These are phyloP conservation scores for Fremontodendron californicum DNA, from an alignment of 345 rosid species.

Conservation along the genomic window DNA sequence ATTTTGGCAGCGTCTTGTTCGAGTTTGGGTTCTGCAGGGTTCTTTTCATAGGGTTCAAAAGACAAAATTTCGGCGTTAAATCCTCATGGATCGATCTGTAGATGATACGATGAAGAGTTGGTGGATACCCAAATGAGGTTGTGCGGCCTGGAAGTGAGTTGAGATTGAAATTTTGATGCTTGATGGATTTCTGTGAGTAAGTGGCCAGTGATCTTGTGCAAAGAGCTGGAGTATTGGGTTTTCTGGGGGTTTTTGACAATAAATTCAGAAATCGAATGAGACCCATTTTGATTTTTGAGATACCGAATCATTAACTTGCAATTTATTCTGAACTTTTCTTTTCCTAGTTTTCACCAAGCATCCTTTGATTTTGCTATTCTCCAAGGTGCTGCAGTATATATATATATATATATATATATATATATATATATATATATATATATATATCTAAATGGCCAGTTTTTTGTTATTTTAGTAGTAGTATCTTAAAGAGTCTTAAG, in stretches of 20 bases:
- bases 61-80: constrained; percentile 12
- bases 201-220: not conserved
- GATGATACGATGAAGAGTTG: constrained; percentile 13
- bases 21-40: constrained; percentile 27
- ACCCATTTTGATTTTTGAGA: constrained; percentile 29
- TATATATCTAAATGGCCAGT: too few species aligned
- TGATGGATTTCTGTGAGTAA: not conserved
- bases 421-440: too few species aligned
- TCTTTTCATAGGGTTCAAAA: constrained; percentile 10
- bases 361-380: not conserved
- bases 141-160: constrained; percentile 8
- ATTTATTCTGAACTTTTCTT: not conserved
- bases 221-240: constrained; percentile 1
- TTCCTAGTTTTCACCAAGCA: not conserved
- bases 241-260: constrained; percentile 18
- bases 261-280: constrained; percentile 19
- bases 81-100: constrained; percentile 25
- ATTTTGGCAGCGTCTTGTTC: constrained; percentile 44
- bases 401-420: too few species aligned
- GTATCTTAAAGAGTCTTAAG: too few species aligned
- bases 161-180: constrained; percentile 11
- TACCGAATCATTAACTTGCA: not conserved
- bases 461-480: too few species aligned
- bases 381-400: too few species aligned
- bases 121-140: constrained; percentile 3